Conservation (phyloP, 169 alveolate species). For the Cryptosporidium baileyi region DNA sequence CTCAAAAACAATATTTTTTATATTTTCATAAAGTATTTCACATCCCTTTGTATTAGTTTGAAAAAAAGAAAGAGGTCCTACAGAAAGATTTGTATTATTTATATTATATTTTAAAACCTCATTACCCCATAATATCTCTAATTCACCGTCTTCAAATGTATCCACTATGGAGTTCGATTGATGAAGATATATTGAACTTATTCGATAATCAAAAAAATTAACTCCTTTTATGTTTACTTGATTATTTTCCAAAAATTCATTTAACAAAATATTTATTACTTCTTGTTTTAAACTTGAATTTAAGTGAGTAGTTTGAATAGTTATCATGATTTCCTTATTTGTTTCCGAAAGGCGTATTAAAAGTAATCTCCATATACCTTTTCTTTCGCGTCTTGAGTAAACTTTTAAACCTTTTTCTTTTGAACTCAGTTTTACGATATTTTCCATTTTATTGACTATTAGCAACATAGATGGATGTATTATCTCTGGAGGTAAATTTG, state of each 20-base stretch:
- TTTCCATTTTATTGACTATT: neutral
- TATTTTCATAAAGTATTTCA: constrained; percentile 31
- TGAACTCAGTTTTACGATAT: constrained; percentile 4
- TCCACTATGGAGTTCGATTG: constrained; percentile 59
- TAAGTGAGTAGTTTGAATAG: constrained; percentile 55
- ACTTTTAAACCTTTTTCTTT: constrained; percentile 15
- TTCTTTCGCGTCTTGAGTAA: constrained; percentile 41
- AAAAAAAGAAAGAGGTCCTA: constrained; percentile 68
- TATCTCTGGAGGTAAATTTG: neutral
- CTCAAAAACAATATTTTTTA: neutral
- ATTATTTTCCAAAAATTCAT: neutral
- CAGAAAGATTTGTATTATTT: constrained; percentile 3
- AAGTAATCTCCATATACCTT: constrained; percentile 70
- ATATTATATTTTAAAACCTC: neutral
- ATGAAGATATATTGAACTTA: constrained; percentile 26
- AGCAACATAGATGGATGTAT: constrained; percentile 30
- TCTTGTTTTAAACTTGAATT: neutral
- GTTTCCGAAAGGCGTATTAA: constrained; percentile 64
- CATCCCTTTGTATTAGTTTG: constrained; percentile 74
- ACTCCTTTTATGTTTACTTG: neutral
- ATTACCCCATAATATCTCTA: constrained; percentile 24
- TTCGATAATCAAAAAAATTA: neutral
- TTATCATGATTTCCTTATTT: constrained; percentile 31
- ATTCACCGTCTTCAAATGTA: constrained; percentile 42
- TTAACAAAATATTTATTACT: neutral